phyloP scores from a whole-genome alignment of 2,329 filamentous ascomycete species.

The Fusarium poae region DNA sequence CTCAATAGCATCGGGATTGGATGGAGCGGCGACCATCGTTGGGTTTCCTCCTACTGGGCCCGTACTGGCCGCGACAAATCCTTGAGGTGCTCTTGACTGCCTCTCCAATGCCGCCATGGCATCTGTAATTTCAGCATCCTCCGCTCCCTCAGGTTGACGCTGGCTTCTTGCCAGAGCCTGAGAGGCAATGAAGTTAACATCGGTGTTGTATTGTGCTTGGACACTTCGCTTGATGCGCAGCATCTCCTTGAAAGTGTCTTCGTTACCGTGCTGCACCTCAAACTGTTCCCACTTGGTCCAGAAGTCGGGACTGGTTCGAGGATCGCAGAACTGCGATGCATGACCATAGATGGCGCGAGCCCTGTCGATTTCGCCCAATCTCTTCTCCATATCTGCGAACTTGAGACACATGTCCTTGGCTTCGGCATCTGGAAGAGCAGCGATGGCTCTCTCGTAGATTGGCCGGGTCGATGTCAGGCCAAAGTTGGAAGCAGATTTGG shows the following conservation, averaged over 20 bases:
- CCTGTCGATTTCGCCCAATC: slow-evolving; percentile 92
- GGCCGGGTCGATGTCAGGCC: slow-evolving; percentile 92
- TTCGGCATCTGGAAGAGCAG: slow-evolving; percentile 91
- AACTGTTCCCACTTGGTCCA: slow-evolving; percentile 98
- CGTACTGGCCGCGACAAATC: slow-evolving; percentile 90
- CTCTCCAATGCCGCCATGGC: slow-evolving; percentile 92
- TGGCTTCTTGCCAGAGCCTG: slow-evolving; percentile 90
- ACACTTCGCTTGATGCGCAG: slow-evolving; percentile 96
- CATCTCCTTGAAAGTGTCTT: slow-evolving; percentile 99
- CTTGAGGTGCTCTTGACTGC: slow-evolving; percentile 87
- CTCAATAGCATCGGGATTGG: slow-evolving; percentile 89
- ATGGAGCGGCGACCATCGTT: slow-evolving; percentile 60
- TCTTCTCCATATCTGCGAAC: slow-evolving; percentile 96
- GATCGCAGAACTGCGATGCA: slow-evolving; percentile 97
- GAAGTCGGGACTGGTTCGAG: slow-evolving; percentile 87
- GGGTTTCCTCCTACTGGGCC: slow-evolving; percentile 69
- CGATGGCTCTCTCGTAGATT: slow-evolving; percentile 96
- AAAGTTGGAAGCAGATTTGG: slow-evolving; percentile 97
- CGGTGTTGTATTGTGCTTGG: slow-evolving; percentile 97
- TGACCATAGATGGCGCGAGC: slow-evolving; percentile 96
- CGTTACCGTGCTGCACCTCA: slow-evolving; percentile 97
- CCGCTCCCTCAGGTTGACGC: slow-evolving; percentile 65
- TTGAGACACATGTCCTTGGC: slow-evolving; percentile 99
- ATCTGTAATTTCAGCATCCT: slow-evolving; percentile 71
- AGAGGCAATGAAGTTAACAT: slow-evolving; percentile 97